These are phyloP conservation scores for Sordaria brevicollis DNA, from an alignment of 495 filamentous ascomycete species.

Conservation along the genomic window DNA sequence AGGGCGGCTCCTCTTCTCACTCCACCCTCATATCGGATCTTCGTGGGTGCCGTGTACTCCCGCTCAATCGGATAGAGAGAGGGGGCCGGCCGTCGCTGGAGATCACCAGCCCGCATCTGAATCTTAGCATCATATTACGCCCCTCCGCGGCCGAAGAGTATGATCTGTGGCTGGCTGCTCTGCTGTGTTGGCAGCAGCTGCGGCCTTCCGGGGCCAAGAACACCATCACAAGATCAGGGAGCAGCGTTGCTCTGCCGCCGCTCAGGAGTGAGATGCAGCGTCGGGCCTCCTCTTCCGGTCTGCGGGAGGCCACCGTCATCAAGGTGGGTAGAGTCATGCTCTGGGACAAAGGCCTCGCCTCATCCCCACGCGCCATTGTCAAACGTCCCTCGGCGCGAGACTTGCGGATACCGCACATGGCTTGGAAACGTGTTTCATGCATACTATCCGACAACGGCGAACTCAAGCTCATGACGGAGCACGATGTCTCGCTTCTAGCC, in stretches of 20 bases:
- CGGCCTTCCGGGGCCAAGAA: constrained; percentile 40
- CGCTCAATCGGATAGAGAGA: constrained; percentile 23
- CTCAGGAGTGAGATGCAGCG: constrained; percentile 54
- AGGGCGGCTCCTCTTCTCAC: constrained; percentile 35
- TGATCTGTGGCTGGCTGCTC: constrained; percentile 84
- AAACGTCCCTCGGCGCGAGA: constrained; percentile 38
- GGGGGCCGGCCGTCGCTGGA: constrained; percentile 57
- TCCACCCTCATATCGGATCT: constrained; percentile 62
- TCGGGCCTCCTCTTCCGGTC: constrained; percentile 47
- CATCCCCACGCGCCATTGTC: constrained; percentile 42
- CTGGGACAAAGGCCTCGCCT: constrained; percentile 63
- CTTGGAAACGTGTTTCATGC: constrained; percentile 85
- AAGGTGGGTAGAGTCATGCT: constrained; percentile 92
- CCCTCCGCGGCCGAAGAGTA: constrained; percentile 67
- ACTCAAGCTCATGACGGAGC: constrained; percentile 80
- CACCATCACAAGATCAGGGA: not conserved
- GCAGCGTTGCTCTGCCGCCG: constrained; percentile 5
- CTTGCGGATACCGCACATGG: constrained; percentile 25
- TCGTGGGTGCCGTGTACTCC: constrained; percentile 73
- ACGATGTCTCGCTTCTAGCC: constrained; percentile 66
- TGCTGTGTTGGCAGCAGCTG: constrained; percentile 90
- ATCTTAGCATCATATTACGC: constrained; percentile 60
- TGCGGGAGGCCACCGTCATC: constrained; percentile 80
- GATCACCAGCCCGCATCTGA: constrained; percentile 59
- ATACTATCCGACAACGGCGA: constrained; percentile 92